A percentile compares a stretch with the other conserved stretches of the same genome.
These are phyloP conservation scores for Xerocomus brunneocitrinus DNA, from an alignment of 768 basidiomycete species.

Conservation along the genomic window DNA sequence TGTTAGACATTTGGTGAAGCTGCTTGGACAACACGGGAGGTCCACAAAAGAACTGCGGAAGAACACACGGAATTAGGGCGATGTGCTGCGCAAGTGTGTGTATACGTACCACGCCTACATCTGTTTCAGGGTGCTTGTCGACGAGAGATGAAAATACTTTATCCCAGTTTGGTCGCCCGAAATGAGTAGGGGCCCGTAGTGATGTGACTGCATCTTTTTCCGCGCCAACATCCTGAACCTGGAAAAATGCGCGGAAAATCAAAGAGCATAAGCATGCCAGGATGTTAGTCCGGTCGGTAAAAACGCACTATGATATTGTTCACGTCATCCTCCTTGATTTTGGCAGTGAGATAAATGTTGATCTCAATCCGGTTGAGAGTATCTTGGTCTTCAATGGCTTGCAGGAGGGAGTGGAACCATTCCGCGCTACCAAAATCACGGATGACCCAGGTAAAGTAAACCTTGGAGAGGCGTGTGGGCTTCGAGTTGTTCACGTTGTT, in stretches of 20 bases:
- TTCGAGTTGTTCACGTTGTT: constrained; percentile 75
- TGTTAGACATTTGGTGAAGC: constrained; percentile 79
- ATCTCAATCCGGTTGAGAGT: constrained; percentile 83
- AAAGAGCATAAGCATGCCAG: background rate
- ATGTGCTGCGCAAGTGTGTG: background rate
- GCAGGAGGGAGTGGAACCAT: constrained; percentile 92
- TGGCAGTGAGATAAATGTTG: constrained; percentile 89
- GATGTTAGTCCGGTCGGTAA: constrained; percentile 1
- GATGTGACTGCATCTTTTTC: constrained; percentile 90
- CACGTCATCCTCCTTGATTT: constrained; percentile 89
- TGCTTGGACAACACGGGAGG: constrained; percentile 64
- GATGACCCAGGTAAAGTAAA: constrained; percentile 95
- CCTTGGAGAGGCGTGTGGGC: constrained; percentile 82
- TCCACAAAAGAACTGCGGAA: constrained; percentile 74
- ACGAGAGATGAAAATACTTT: constrained; percentile 66
- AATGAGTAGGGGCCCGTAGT: constrained; percentile 88
- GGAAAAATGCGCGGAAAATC: background rate
- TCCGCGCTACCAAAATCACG: constrained; percentile 86
- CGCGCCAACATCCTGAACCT: constrained; percentile 87
- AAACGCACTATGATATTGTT: constrained; percentile 78
- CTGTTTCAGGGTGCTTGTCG: constrained; percentile 83
- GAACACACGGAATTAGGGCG: background rate
- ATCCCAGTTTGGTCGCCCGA: constrained; percentile 86
- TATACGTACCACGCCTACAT: constrained; percentile 71
- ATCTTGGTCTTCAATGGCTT: constrained; percentile 93